Base-by-base conservation (phyloP, 2,329 filamentous ascomycete genomes). In the Fusarium dlaminii region DNA sequence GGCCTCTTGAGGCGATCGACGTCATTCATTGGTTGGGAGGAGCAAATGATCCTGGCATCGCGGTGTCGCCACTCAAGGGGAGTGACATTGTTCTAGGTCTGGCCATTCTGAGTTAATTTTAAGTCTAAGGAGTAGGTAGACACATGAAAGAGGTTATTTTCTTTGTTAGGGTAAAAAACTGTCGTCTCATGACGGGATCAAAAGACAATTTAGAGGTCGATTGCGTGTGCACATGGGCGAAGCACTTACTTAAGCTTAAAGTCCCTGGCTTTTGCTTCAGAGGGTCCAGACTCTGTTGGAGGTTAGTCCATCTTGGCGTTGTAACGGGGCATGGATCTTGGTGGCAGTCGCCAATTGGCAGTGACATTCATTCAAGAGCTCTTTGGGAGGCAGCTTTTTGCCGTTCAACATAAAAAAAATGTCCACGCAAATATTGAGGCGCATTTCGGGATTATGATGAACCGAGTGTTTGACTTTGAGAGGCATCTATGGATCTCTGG, bases 1-100 rank as follows among this genome's bases (percentile, higher is more conserved):
- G 76, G 76, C 76, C 76, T 78, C 76, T 77, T 36, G 55, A 56
- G 70, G 63, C 57, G 57, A 29, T 32, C 73, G 74, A 76, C 74
- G 71, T 76, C 74, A 76, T 76, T 76, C 71, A 76, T 74, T 74
- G 73, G 70, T 65, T 63, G 62, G 57, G 32, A 59, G 67, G 51
- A 70, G 52, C 30, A 70, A 36, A 49, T 60, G 40, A 32, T 68
- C 67, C 66, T 71, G 68, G 43, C 52, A 54, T 72, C 51, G 69
- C 65, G 60, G 43, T 54, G 52, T 74, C 69, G 72, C 72, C 72
- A 75, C 72, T 36, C 27, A 22, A 37, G 56, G 34, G 45, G 51
- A 59, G 55, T 49, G 67, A 37, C 22, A 62, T 52, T 73, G 36
- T 22, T 40, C 36, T 27, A 24, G 49, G 18, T 58, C 45, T 70